phyloP scores from a whole-genome alignment of 2,329 filamentous ascomycete species.

The Cladosporium halotolerans region DNA sequence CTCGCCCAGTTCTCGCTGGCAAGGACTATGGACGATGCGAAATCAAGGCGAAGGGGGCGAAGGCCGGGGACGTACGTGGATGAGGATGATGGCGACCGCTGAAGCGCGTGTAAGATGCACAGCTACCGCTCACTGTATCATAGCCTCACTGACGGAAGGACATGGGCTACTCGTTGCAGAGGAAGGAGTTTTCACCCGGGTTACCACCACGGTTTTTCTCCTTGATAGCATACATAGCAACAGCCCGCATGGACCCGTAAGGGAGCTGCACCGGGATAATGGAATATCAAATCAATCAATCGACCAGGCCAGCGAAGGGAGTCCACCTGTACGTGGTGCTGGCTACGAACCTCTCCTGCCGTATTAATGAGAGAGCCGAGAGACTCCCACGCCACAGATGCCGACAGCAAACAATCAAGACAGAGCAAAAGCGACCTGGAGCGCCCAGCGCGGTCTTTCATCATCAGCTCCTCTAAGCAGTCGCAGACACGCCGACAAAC shows the following conservation, averaged over 20 bases:
- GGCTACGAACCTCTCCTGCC: too few relatives aligned
- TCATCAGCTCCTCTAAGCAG: too few relatives aligned
- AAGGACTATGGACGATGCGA: background rate
- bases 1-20: background rate
- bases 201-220: background rate
- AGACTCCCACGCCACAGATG: too few relatives aligned
- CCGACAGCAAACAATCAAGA: too few relatives aligned
- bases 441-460: too few relatives aligned
- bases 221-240: background rate
- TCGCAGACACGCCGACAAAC: too few relatives aligned
- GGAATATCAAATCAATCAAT: background rate
- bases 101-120: background rate
- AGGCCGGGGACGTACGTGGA: background rate
- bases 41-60: background rate
- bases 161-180: too few relatives aligned
- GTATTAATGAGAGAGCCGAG: too few relatives aligned
- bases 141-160: constrained; percentile 1
- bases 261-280: background rate
- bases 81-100: background rate
- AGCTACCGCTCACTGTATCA: background rate
- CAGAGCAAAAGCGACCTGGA: too few relatives aligned
- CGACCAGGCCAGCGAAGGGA: too few relatives aligned
- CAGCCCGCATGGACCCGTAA: background rate
- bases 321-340: too few relatives aligned
- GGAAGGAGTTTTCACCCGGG: background rate